phyloP scores from a whole-genome alignment of 371 early-diverging fungal species.

The Parasitella parasitica region DNA sequence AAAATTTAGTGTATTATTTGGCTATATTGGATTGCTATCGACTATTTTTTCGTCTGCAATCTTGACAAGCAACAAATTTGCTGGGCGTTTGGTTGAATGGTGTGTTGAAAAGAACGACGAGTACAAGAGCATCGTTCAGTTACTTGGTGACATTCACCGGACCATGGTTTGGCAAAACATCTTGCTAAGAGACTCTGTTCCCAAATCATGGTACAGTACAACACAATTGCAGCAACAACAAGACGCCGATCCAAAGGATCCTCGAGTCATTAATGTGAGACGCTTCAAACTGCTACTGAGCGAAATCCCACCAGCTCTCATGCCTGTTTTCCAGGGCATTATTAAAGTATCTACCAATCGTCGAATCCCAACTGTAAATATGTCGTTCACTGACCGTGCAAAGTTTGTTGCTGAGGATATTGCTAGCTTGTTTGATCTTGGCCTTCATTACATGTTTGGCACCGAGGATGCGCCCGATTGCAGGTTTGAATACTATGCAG shows the following conservation, averaged over 20 bases:
- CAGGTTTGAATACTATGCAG: conserved; percentile 53
- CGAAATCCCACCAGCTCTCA: conserved; percentile 67
- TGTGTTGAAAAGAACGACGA: conserved; percentile 27
- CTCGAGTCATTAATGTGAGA: conserved; percentile 65
- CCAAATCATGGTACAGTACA: conserved; percentile 64
- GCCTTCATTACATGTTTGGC: conserved; percentile 43
- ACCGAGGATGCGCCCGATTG: conserved; percentile 30
- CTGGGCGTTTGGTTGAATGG: conserved; percentile 12
- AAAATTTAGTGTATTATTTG: conserved; percentile 20
- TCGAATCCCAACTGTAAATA: conserved; percentile 40
- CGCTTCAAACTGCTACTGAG: conserved; percentile 63
- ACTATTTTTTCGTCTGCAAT: conserved; percentile 17
- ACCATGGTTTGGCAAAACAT: conserved; percentile 71
- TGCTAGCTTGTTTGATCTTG: conserved; percentile 46
- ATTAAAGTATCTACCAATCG: conserved; percentile 64
- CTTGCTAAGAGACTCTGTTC: conserved; percentile 58
- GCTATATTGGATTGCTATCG: conserved; percentile 21
- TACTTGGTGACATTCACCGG: conserved; percentile 61
- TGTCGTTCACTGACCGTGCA: conserved; percentile 45
- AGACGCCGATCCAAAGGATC: conserved; percentile 49
- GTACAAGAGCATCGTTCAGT: conserved; percentile 47
- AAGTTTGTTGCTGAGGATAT: conserved; percentile 51
- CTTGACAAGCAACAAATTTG: conserved; percentile 9
- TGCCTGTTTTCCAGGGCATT: conserved; percentile 71
- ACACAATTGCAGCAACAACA: background rate